Evolutionary conservation across 2,329 filamentous ascomycete species (phyloP).

Genomic region (Paecilomyces sp.): DNA sequence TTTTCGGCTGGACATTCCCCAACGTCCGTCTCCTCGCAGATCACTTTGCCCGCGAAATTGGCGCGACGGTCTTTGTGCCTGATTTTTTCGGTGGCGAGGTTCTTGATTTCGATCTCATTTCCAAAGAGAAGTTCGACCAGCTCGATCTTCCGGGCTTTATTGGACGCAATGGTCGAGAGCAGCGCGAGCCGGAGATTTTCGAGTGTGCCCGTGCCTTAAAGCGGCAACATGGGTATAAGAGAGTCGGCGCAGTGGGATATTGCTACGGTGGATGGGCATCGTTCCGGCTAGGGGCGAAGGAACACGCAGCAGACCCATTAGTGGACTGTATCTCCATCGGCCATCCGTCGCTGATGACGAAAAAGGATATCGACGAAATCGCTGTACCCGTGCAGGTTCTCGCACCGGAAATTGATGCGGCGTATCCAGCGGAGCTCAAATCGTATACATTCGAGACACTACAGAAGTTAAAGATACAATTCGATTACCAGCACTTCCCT

Average conservation of each 20-base stretch:
- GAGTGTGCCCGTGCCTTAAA: conserved; percentile 29
- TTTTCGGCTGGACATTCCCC: conserved; percentile 39
- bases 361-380: conserved; percentile 41
- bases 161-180: conserved; percentile 27
- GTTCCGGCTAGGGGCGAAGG: conserved; percentile 40
- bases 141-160: conserved; percentile 37
- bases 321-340: conserved; percentile 41
- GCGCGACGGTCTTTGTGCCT: conserved; percentile 41
- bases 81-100: conserved; percentile 32
- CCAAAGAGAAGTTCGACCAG: conserved; percentile 18
- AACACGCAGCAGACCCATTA: conserved; percentile 20
- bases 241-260: conserved; percentile 41
- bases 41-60: conserved; percentile 38
- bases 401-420: conserved; percentile 42
- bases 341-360: conserved; percentile 39
- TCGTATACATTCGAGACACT: conserved; percentile 33
- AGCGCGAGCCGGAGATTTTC: conserved; percentile 32
- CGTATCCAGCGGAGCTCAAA: conserved; percentile 43
- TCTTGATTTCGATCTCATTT: conserved; percentile 20
- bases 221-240: conserved; percentile 9
- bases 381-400: conserved; percentile 46
- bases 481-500: conserved; percentile 47
- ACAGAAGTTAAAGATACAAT: conserved; percentile 31
- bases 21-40: conserved; percentile 43
- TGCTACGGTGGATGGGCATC: conserved; percentile 49